phyloP scores from a whole-genome alignment of 2,329 filamentous ascomycete species.

The Claviceps africana region DNA sequence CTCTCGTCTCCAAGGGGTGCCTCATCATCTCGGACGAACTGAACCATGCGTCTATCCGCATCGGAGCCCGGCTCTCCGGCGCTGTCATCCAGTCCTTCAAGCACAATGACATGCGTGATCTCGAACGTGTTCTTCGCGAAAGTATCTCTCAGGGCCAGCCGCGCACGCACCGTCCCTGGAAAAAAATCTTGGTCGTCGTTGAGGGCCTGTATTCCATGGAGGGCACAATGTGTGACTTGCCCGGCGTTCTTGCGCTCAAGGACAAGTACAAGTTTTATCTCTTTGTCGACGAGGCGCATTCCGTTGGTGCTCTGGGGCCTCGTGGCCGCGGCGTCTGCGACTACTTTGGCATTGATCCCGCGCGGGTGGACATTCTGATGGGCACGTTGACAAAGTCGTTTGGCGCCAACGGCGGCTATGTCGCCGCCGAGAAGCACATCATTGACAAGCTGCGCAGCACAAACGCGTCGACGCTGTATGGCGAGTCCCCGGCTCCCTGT shows the following conservation, averaged over 20 bases:
- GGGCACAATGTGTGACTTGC: constrained; percentile 96
- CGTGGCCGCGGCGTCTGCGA: constrained; percentile 87
- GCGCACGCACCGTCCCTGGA: constrained; percentile 96
- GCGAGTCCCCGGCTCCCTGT: constrained; percentile 75
- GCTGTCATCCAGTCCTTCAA: constrained; percentile 94
- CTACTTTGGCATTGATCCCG: constrained; percentile 83
- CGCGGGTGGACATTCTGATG: constrained; percentile 90
- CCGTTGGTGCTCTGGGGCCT: constrained; percentile 81
- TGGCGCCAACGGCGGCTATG: constrained; percentile 91
- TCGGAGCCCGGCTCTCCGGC: constrained; percentile 83
- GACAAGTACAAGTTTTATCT: constrained; percentile 94
- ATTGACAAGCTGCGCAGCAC: constrained; percentile 81
- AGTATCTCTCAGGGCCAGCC: constrained; percentile 94
- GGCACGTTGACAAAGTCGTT: constrained; percentile 97
- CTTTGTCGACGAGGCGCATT: constrained; percentile 94
- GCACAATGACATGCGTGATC: constrained; percentile 86
- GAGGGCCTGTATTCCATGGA: constrained; percentile 99
- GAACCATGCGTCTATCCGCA: constrained; percentile 94
- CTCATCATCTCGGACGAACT: constrained; percentile 93
- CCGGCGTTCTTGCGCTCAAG: constrained; percentile 74
- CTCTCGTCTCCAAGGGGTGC: constrained; percentile 81
- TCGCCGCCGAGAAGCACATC: constrained; percentile 76
- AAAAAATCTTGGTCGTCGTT: constrained; percentile 93
- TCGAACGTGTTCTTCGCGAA: constrained; percentile 78
- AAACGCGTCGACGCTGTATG: constrained; percentile 76